Percentiles rank a stretch among this genome's conserved stretches.
Conservation (phyloP, 2,329 filamentous ascomycete genomes). For the Penicillium glabrum region DNA sequence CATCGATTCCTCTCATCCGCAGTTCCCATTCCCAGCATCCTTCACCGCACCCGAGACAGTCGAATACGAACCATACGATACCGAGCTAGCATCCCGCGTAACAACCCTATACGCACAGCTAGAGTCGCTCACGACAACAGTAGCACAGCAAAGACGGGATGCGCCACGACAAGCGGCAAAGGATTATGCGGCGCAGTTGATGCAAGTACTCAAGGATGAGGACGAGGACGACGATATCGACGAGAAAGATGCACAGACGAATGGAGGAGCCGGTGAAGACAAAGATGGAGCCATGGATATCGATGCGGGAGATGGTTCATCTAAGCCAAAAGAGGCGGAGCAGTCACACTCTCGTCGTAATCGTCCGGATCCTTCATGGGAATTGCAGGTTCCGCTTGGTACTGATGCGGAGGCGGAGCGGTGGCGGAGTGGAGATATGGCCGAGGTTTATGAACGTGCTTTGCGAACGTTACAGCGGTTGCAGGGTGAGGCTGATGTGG, state of each 20-base stretch:
- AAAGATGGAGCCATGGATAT: constrained; percentile 1
- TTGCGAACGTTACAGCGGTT: constrained; percentile 39
- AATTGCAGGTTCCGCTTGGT: constrained; percentile 33
- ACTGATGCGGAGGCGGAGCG: constrained; percentile 36
- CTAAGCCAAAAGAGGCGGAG: neutral
- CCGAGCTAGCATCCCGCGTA: constrained; percentile 43
- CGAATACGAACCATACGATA: constrained; percentile 49
- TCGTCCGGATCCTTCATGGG: constrained; percentile 24
- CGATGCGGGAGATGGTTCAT: neutral
- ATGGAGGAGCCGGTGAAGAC: constrained; percentile 1
- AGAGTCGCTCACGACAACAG: constrained; percentile 48
- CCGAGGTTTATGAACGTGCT: constrained; percentile 42
- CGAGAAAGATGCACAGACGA: constrained; percentile 15
- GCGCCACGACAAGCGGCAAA: constrained; percentile 44
- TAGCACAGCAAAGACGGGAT: constrained; percentile 47
- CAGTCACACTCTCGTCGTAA: neutral
- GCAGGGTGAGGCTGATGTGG: constrained; percentile 34
- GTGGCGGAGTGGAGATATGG: constrained; percentile 44
- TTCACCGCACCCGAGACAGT: constrained; percentile 44
- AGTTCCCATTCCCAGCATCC: constrained; percentile 32
- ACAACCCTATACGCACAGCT: constrained; percentile 48
- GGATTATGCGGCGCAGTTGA: constrained; percentile 38
- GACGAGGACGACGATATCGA: constrained; percentile 47
- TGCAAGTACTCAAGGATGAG: constrained; percentile 36
- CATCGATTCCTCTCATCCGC: constrained; percentile 38